These are phyloP conservation scores for Maudiozyma barnettii DNA, from an alignment of 805 yeast species.

Conservation along the genomic window DNA sequence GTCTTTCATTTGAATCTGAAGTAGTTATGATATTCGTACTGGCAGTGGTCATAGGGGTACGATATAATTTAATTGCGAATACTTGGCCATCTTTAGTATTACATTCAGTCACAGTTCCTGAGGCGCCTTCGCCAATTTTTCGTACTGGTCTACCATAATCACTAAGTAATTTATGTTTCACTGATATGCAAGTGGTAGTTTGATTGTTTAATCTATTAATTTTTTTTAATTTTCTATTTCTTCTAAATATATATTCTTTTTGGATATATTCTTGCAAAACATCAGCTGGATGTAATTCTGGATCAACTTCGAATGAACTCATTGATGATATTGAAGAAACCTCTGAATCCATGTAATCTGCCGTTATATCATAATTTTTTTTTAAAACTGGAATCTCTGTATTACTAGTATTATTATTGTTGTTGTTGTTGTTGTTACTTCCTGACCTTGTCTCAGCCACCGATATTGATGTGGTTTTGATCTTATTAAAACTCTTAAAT, in stretches of 20 bases:
- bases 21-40: background rate
- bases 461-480: background rate
- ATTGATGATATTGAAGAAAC: background rate
- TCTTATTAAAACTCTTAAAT: background rate
- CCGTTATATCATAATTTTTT: background rate
- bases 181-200: conserved; percentile 22
- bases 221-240: conserved; percentile 8
- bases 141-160: conserved; percentile 67
- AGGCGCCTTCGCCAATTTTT: conserved; percentile 84
- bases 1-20: background rate
- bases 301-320: background rate
- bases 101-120: conserved; percentile 83
- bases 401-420: background rate
- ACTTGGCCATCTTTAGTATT: conserved; percentile 50
- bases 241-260: conserved; percentile 24
- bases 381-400: background rate
- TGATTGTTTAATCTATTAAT: background rate
- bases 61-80: conserved; percentile 80
- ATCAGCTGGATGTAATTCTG: conserved; percentile 21
- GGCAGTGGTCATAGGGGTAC: background rate
- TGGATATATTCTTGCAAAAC: conserved; percentile 21
- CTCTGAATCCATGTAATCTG: background rate
- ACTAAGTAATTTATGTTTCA: conserved; percentile 30
- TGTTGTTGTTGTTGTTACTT: background rate
- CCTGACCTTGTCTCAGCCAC: background rate